Evolutionary conservation across 331 rosid species (phyloP).

Genomic region (Quercus tomentella): DNA sequence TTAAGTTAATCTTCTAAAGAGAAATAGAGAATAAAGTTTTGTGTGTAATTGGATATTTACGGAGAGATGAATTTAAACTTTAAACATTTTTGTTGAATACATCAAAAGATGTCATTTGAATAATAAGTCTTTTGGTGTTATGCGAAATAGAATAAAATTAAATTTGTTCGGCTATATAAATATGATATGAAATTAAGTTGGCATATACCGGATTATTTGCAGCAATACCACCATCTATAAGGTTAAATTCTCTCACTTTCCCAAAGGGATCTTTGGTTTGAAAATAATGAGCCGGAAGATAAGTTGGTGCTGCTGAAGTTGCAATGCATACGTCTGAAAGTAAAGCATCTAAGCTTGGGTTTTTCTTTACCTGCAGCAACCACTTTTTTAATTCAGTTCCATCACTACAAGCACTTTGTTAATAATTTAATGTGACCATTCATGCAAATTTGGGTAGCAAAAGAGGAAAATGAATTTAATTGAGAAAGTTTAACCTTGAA

Average conservation of each 20-base stretch:
- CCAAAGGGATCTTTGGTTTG: constrained; percentile 23
- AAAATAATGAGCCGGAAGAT: constrained; percentile 43
- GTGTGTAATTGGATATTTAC: too few species aligned
- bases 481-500: constrained; percentile 22
- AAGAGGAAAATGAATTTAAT: too few species aligned
- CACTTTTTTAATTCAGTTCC: too few species aligned
- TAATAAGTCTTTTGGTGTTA: too few species aligned
- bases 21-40: neutral
- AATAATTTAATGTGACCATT: too few species aligned
- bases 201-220: constrained; percentile 39
- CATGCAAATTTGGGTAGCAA: too few species aligned
- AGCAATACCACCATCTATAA: constrained; percentile 46
- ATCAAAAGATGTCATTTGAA: too few species aligned
- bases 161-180: too few species aligned
- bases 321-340: constrained; percentile 48
- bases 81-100: too few species aligned
- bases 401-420: too few species aligned
- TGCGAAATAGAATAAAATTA: too few species aligned
- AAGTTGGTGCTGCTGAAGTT: constrained; percentile 54
- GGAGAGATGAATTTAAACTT: too few species aligned
- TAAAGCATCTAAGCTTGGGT: constrained; percentile 26
- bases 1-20: neutral
- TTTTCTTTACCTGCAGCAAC: constrained; percentile 23
- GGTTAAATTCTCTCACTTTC: constrained; percentile 27
- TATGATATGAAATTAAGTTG: neutral